phyloP scores from a whole-genome alignment of 139 green algal species.

The Yamagishiella unicocca region DNA sequence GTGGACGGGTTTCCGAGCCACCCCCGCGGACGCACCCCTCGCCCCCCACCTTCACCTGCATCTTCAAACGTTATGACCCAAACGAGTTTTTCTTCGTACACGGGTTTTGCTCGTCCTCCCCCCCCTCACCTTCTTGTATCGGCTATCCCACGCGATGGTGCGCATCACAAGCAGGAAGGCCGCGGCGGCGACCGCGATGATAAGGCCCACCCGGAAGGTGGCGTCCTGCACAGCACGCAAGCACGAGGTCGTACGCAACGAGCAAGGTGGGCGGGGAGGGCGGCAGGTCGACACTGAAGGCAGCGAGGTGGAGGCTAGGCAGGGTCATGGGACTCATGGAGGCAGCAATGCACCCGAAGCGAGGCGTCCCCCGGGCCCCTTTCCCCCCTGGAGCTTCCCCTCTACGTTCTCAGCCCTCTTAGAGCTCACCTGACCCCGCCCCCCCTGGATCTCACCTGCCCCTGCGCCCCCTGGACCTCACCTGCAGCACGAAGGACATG shows the following conservation, averaged over 20 bases:
- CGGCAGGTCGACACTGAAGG: no score
- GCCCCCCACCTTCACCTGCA: no score
- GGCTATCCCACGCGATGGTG: slow-evolving; percentile 43
- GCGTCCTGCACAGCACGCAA: slow-evolving; percentile 26
- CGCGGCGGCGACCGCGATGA: slow-evolving; percentile 11
- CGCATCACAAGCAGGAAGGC: slow-evolving; percentile 44
- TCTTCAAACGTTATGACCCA: no score
- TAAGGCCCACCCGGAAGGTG: slow-evolving; percentile 31
- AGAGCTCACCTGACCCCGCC: not conserved
- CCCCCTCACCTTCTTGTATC: slow-evolving; percentile 45
- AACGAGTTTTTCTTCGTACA: no score
- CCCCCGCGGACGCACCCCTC: no score
- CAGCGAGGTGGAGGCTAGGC: not conserved
- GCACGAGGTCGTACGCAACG: no score
- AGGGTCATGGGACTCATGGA: not conserved
- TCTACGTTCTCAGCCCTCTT: no score
- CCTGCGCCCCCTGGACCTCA: not conserved
- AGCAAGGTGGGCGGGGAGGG: no score
- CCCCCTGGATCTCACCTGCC: not conserved
- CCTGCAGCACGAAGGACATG: slow-evolving; percentile 41
- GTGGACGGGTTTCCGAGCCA: no score
- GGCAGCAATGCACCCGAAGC: not conserved
- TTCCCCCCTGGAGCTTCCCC: no score
- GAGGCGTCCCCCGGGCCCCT: no score
- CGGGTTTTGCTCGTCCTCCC: no score